Base-by-base conservation (phyloP, 140 eudicot genomes). In the Anethum foeniculum region DNA sequence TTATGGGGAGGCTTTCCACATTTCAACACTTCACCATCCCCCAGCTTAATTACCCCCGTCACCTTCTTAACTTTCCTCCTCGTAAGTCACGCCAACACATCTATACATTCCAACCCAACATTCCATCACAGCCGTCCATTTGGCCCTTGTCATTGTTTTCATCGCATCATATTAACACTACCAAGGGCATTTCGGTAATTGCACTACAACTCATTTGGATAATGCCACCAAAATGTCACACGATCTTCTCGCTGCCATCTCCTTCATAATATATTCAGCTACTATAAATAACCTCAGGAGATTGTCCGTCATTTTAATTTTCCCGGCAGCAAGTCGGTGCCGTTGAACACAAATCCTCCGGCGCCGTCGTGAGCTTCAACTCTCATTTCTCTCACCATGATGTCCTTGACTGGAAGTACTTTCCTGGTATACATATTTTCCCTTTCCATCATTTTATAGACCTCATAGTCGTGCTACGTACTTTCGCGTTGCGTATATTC, bases 341-440 rank as follows among this genome's bases (percentile, higher is more conserved):
- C 39, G 38, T 39, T 28, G 13, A 25, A 28, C 36, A 28, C 18
- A 58, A 18, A 25, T 27, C 12, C 4, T 65, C 72, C 38, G 73
- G 71, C 52, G 21, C 46, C 52, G 32, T 39, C 77, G 27, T 16
- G 9, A 36, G 21, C 38, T 72, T 10, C 19, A 25, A 0, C 46
- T 25, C 23, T 23, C 82, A 25, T 68, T 51, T 60, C 83, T 67
- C 54, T 34, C 81, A 76, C 79, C 85, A 92, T 85, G 86, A 86
- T 92, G 60, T 85, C 94, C 19, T 54, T 88, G 12, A 85, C 84
- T 54, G 88, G 87, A 60, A 86, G 68, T 85, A 28, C 48, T 69
- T 82, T 88, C 69, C 71, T 58, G 94, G 97, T 92, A 90, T 84
- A 14, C 23, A 58, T 7, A 8, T 3, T 62, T 25, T 62, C 18